phyloP scores from a whole-genome alignment of 108 stramenopile species.

The Cyclotella cryptica region DNA sequence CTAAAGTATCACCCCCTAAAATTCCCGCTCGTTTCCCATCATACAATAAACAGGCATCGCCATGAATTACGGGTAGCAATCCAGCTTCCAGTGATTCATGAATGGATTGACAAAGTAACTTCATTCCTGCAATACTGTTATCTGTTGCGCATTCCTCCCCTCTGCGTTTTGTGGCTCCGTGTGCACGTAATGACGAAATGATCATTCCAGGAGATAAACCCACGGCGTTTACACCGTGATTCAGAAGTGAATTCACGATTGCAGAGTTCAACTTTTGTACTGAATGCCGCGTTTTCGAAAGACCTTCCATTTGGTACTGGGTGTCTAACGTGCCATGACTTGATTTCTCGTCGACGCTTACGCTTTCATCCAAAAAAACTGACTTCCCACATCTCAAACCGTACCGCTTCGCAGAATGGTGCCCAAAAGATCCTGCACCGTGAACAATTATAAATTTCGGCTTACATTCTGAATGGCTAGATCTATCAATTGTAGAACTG shows the following conservation, averaged over 20 bases:
- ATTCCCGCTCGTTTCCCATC: constrained; percentile 59
- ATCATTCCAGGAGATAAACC: constrained; percentile 76
- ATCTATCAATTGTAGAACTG: not conserved
- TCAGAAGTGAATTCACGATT: constrained; percentile 56
- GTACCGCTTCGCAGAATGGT: constrained; percentile 75
- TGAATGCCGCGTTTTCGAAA: constrained; percentile 65
- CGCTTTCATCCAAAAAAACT: constrained; percentile 33
- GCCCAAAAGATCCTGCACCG: constrained; percentile 88
- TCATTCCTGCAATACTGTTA: constrained; percentile 28
- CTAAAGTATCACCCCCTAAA: constrained; percentile 73
- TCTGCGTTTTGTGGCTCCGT: constrained; percentile 32
- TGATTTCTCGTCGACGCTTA: not conserved
- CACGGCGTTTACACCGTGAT: constrained; percentile 66
- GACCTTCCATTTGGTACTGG: constrained; percentile 54
- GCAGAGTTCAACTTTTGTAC: constrained; percentile 75
- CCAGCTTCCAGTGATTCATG: constrained; percentile 63
- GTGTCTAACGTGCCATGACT: not conserved
- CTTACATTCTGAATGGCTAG: constrained; percentile 15
- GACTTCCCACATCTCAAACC: constrained; percentile 61
- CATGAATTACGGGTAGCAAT: constrained; percentile 81
- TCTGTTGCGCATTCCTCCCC: not conserved
- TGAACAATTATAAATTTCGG: constrained; percentile 66
- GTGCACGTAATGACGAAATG: constrained; percentile 59
- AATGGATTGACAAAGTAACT: constrained; percentile 41
- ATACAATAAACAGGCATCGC: constrained; percentile 83